Evolutionary conservation across 192 early-diverging fungal genomes (phyloP).

Genomic region (Kickxella alabastrina): DNA sequence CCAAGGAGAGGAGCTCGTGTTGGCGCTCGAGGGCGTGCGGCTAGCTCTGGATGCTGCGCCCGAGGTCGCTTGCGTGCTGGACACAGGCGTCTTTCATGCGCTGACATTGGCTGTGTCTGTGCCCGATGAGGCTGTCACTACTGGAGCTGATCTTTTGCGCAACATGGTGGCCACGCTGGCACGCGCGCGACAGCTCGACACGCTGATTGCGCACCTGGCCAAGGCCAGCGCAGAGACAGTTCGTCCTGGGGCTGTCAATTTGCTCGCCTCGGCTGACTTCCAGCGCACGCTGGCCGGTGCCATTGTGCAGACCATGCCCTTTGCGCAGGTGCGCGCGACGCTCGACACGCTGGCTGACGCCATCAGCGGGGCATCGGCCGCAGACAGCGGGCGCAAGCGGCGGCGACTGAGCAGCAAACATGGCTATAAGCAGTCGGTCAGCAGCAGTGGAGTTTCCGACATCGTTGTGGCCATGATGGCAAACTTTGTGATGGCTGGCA

Average conservation of each 20-base stretch:
- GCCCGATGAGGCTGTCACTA: not conserved
- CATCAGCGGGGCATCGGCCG: not conserved
- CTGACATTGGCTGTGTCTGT: conserved; percentile 21
- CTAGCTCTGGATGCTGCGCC: conserved; percentile 34
- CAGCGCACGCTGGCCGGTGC: conserved; percentile 10
- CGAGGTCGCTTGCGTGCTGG: conserved; percentile 17
- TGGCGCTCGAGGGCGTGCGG: conserved; percentile 20
- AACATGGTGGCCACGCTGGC: conserved; percentile 24
- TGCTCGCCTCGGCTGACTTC: conserved; percentile 19
- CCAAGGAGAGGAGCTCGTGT: not conserved
- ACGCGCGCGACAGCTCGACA: conserved; percentile 31
- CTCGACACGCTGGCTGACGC: conserved; percentile 13
- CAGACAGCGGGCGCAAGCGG: conserved; percentile 18
- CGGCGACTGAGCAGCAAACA: conserved; percentile 14
- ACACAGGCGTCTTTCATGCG: conserved; percentile 11
- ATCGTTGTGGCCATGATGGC: conserved; percentile 19
- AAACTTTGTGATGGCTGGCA: conserved; percentile 27
- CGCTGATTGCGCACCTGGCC: conserved; percentile 14
- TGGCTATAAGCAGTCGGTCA: not conserved
- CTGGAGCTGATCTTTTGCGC: conserved; percentile 5
- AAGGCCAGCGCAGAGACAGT: not conserved
- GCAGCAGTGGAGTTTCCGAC: not conserved
- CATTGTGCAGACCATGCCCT: conserved; percentile 41
- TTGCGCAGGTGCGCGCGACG: conserved; percentile 18
- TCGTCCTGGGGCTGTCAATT: conserved; percentile 1